A percentile compares a stretch with the other conserved stretches of the same genome.
Evolutionary conservation across 345 rosid genomes (phyloP).

Genomic region (Cardiospermum halicacabum): DNA sequence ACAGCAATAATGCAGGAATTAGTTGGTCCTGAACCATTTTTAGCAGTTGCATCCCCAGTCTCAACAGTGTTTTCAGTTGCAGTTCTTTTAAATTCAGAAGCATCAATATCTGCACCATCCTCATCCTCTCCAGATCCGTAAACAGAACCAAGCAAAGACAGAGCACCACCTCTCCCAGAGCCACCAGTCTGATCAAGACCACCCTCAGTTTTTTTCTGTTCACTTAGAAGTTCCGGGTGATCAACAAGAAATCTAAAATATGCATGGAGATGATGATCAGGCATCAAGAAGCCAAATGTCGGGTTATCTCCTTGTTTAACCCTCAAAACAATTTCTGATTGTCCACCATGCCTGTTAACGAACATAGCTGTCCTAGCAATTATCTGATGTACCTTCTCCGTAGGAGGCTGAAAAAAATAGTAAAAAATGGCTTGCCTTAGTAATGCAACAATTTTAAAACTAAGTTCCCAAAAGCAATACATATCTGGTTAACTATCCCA

Average conservation of each 20-base stretch:
- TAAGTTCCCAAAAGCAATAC: constrained; percentile 7
- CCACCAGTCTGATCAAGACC: constrained; percentile 33
- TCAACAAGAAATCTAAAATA: constrained; percentile 86
- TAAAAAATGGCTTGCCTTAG: constrained; percentile 26
- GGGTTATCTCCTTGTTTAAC: constrained; percentile 98
- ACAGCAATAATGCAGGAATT: constrained; percentile 24
- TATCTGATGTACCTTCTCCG: constrained; percentile 90
- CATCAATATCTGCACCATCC: constrained; percentile 43
- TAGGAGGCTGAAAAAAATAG: constrained; percentile 65
- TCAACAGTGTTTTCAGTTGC: constrained; percentile 24
- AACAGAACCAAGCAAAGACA: constrained; percentile 78
- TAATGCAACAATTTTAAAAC: constrained; percentile 15
- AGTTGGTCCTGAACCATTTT: constrained; percentile 35
- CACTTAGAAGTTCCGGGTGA: constrained; percentile 65
- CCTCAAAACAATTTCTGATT: constrained; percentile 89
- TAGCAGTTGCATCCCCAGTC: constrained; percentile 23
- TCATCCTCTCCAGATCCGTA: constrained; percentile 90
- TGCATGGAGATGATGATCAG: constrained; percentile 73
- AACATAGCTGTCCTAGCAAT: constrained; percentile 82
- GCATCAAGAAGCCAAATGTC: constrained; percentile 90
- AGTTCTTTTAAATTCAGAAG: constrained; percentile 20
- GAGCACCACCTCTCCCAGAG: constrained; percentile 53
- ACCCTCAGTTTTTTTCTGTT: constrained; percentile 32
- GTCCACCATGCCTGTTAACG: constrained; percentile 85
- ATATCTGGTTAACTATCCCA: constrained; percentile 21